phyloP scores from a whole-genome alignment of 495 filamentous ascomycete species.

The Darksidea phi region DNA sequence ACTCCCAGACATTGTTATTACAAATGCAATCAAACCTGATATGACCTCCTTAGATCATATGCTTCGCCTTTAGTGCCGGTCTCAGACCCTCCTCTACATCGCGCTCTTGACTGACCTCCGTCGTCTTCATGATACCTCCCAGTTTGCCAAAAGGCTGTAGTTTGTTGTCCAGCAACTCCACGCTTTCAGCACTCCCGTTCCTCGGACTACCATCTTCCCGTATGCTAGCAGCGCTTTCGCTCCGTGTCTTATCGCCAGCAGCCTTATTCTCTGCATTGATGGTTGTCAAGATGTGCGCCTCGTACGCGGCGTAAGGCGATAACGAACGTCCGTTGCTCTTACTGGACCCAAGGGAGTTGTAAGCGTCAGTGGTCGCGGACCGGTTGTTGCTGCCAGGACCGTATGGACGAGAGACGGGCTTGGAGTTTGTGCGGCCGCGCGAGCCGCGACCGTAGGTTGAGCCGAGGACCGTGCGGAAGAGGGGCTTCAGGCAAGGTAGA shows the following conservation, averaged over 20 bases:
- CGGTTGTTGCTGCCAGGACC: conserved; percentile 18
- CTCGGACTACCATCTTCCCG: background rate
- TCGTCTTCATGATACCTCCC: conserved; percentile 31
- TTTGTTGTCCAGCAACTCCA: conserved; percentile 2
- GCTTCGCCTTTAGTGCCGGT: conserved; percentile 2
- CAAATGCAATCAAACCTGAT: no score
- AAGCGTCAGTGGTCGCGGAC: conserved; percentile 11
- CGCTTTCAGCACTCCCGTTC: conserved; percentile 21
- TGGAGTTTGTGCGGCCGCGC: background rate
- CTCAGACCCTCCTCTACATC: background rate
- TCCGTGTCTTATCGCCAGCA: background rate
- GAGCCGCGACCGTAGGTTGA: conserved; percentile 28
- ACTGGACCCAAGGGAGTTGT: conserved; percentile 25
- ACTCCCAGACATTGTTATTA: no score
- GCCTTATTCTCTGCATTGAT: background rate
- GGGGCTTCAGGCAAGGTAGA: conserved; percentile 39
- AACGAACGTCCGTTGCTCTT: conserved; percentile 7
- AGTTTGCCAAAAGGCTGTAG: background rate
- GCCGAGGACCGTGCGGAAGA: conserved; percentile 33
- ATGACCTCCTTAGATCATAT: conserved; percentile 12
- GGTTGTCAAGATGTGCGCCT: conserved; percentile 21
- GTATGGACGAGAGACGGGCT: conserved; percentile 22
- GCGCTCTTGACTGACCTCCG: conserved; percentile 13
- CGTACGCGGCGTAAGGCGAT: conserved; percentile 2
- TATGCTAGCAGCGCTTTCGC: conserved; percentile 1